Evolutionary conservation across 2,329 filamentous ascomycete species (phyloP), one percentile per base, ranked within the genome.

Genomic region (Nakataea oryzae): DNA sequence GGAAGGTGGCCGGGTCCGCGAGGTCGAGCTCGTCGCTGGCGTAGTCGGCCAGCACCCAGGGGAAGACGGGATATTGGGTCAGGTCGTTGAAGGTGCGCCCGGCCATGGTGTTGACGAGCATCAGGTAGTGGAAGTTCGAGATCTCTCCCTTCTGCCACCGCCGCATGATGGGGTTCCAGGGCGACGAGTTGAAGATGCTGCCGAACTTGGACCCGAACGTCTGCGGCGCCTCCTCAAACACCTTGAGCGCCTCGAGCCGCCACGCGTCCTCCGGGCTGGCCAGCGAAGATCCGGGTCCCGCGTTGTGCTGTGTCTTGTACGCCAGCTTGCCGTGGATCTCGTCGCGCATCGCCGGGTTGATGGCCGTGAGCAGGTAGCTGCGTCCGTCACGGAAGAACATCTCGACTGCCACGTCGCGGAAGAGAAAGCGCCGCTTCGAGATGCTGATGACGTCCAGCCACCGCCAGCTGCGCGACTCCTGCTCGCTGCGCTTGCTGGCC

Each of bases 101-200:
- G 30, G 96, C 96, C 83, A 99, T 91, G 0, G 95, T 97, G 71
- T 99, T 99, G 70, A 99, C 87, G 64, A 97, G 86, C 93, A 99
- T 99, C 47, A 99, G 83, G 71, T 99, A 99, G 74, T 97, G 92
- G 69, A 99, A 99, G 73, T 99, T 99, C 17, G 93, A 97, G 59
- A 97, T 91, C 70, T 99, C 95, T 14, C 96, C 95, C 71, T 87
- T 89, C 63, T 95, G 84, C 95, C 95, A 99, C 72, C 87, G 88
- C 66, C 89, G 88, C 69, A 95, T 96, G 11, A 91, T 87, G 12
- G 93, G 90, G 66, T 92, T 93, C 73, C 89, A 89, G 0, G 90
- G 84, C 0, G 86, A 87, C 27, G 91, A 85, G 66, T 92, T 91
- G 78, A 99, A 97, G 14, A 97, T 90, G 66, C 87, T 96, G 27